Conservation (phyloP, 768 basidiomycete species). For the Cubamyces sp. region DNA sequence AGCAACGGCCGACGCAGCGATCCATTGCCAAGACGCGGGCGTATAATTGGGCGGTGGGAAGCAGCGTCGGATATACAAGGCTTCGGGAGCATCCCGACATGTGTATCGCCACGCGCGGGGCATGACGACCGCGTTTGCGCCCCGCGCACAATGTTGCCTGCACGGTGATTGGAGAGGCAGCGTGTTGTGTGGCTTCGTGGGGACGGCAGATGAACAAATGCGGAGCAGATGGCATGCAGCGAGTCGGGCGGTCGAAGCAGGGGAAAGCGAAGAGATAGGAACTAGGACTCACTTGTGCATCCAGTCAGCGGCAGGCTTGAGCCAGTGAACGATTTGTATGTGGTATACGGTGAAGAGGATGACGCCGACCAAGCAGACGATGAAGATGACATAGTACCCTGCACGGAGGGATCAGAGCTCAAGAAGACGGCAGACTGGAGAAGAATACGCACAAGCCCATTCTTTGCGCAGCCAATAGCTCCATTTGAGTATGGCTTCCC, state of each 20-base stretch:
- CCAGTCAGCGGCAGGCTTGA: slow-evolving; percentile 68
- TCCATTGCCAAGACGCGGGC: not conserved
- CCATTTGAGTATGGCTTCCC: slow-evolving; percentile 34
- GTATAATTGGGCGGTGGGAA: no score
- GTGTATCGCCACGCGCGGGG: not conserved
- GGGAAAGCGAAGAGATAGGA: not conserved
- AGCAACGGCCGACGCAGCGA: not conserved
- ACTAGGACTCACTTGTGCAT: slow-evolving; percentile 55
- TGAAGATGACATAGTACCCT: slow-evolving; percentile 41
- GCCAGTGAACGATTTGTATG: slow-evolving; percentile 64
- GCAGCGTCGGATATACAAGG: no score
- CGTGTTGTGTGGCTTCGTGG: not conserved
- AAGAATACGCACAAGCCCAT: slow-evolving; percentile 38
- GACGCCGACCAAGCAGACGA: slow-evolving; percentile 38
- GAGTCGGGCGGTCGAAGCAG: not conserved
- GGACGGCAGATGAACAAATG: not conserved
- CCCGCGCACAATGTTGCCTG: not conserved
- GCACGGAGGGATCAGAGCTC: not conserved
- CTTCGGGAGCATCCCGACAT: not conserved
- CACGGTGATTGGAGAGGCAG: no score
- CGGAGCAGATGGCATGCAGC: not conserved
- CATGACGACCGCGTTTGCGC: not conserved
- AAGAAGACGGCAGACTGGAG: not conserved
- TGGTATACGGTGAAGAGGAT: slow-evolving; percentile 50
- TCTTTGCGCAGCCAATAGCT: slow-evolving; percentile 40